phyloP scores from a whole-genome alignment of 1,284 basidiomycete species.

The Ustilago bromivora region DNA sequence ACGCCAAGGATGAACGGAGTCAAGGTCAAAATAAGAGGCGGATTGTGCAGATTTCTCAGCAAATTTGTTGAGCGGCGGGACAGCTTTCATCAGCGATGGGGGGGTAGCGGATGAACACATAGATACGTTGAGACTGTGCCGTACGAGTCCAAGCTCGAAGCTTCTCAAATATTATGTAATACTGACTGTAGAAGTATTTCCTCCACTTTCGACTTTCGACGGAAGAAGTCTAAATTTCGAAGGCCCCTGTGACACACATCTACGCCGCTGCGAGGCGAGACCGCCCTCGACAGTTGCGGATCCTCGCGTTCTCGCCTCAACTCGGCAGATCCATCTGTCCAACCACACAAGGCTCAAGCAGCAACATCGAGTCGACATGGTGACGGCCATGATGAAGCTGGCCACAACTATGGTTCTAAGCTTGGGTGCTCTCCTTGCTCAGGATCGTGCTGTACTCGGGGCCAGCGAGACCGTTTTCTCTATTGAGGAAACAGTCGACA shows the following conservation, averaged over 20 bases:
- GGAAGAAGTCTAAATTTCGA: background rate
- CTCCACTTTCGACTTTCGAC: background rate
- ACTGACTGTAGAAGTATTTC: background rate
- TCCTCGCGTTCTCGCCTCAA: no score
- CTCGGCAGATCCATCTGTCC: no score
- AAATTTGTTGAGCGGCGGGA: no score
- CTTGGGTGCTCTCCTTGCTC: background rate
- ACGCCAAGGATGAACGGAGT: no score
- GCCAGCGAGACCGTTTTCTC: conserved; percentile 16
- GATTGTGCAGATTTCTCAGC: no score
- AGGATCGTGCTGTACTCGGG: conserved; percentile 19
- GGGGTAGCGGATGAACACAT: no score
- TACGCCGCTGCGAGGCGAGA: background rate
- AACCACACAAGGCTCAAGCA: no score
- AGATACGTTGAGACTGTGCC: no score
- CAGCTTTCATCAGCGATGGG: no score
- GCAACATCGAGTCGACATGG: background rate
- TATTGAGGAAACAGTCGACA: conserved; percentile 1
- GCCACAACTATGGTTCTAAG: background rate
- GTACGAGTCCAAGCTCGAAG: no score
- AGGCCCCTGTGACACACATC: conserved; percentile 7
- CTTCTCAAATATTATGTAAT: background rate
- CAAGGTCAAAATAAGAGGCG: no score
- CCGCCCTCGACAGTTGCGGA: no score
- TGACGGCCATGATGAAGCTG: background rate